Base-by-base conservation (phyloP, 257 asterid genomes). In the Apocynum venetum region DNA sequence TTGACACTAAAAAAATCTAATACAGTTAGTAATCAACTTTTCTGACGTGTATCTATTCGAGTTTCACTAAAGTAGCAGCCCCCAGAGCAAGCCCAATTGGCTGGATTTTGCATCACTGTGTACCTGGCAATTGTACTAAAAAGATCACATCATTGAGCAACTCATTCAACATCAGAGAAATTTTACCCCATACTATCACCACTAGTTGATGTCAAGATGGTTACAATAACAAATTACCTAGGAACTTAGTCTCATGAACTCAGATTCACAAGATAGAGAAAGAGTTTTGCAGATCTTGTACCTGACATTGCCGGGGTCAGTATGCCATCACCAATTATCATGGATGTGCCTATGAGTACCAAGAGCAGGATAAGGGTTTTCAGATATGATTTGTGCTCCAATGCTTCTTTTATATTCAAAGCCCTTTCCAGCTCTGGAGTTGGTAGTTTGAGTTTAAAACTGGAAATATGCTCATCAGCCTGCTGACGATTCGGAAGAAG, bases 241-340 rank as follows among this genome's bases (percentile, higher is more conserved):
- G 17, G 46, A 67, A 38, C 56, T 72, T 73, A 71, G 57, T 55
- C 67, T 46, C 17, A 43, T 4, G 57, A 68, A 60, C 65, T 73
- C 36, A 38, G 51, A 68, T 51, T 35, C 72, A 43, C 0, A 19
- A 74, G 14, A 71, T 68, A 55, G 69, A 55, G 74, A 67, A 72
- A 36, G 52, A 31, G 69, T 55, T 48, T 25, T 43, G 20, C 48
- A 51, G 71, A 59, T 43, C n/a, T 40, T 40, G 44, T 83, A 92
- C 98, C 98, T 84, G 98, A 92, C 73, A 94, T 92, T 57, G 98
- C 98, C 36, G 98, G 98, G 47, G 98, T 94, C 74, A 94, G 84
- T 84, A 94, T 92, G 77, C 98, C 97, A 74, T 94, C 98, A 59
- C 97, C 98, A 44, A 94, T 92, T 61, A 94, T 89, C 97, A 94